Evolutionary conservation across 192 early-diverging fungal species (phyloP).

Genomic region (Linnemannia exigua): DNA sequence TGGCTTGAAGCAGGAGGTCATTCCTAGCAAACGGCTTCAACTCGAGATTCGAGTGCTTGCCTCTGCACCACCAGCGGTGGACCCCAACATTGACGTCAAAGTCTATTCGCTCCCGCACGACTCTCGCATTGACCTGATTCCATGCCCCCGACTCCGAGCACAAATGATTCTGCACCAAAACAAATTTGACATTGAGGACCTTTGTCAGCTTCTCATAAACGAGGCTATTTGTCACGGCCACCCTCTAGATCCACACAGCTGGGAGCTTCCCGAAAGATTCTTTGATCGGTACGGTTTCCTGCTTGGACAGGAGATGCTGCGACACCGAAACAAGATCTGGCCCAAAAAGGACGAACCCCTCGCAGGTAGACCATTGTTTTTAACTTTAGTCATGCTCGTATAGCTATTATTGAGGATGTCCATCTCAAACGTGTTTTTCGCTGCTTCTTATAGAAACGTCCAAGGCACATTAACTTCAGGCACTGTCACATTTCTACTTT

Average conservation of each 20-base stretch:
- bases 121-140: slow-evolving; percentile 56
- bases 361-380: background rate
- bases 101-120: slow-evolving; percentile 54
- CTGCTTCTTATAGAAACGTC: background rate
- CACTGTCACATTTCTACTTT: background rate
- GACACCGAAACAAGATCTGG: slow-evolving; percentile 50
- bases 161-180: slow-evolving; percentile 57
- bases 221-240: slow-evolving; percentile 59
- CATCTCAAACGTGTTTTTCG: background rate
- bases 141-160: slow-evolving; percentile 55
- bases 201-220: slow-evolving; percentile 46
- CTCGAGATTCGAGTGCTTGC: slow-evolving; percentile 46
- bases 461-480: background rate
- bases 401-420: background rate
- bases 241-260: slow-evolving; percentile 54
- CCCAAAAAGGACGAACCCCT: slow-evolving; percentile 43
- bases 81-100: slow-evolving; percentile 53
- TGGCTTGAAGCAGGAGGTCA: slow-evolving; percentile 47
- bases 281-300: slow-evolving; percentile 56
- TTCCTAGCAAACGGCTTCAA: slow-evolving; percentile 39
- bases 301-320: slow-evolving; percentile 45
- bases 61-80: slow-evolving; percentile 45
- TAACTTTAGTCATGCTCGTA: background rate
- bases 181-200: slow-evolving; percentile 47
- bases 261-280: slow-evolving; percentile 57